Evolutionary conservation across 164 flowering plant genomes (phyloP), one percentile per base, ranked within the genome.

Genomic region (Nymphaea colorata): DNA sequence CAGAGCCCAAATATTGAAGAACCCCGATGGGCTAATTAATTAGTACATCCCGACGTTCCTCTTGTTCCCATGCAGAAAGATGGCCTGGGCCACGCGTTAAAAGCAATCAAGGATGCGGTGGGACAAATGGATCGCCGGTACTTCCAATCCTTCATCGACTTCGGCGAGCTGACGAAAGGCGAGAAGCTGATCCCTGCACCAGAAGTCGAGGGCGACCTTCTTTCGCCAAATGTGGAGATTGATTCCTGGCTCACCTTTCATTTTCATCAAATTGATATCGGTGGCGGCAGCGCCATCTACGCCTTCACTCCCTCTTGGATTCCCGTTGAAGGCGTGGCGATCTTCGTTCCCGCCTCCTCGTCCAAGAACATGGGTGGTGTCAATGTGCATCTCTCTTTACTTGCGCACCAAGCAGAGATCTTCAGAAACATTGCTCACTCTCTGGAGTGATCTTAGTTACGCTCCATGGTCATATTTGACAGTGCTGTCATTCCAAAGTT

Each of bases 171-270:
- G n/a, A 10, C 4, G 25, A 57, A 70, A 59, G 47, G 71, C 14
- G 66, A 47, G 25, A 70, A 67, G 43, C 64, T 69, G 42, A 17
- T 63, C 11, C 43, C 41, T 4, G 8, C 65, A 0, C 45, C 62
- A 1, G 47, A 66, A 5, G 42, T 2, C 66, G 11, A 12, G 2
- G 64, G 61, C 4, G 43, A 70, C 5, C 25, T 47, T 5, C 61
- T 63, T 3, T 70, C 44, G 25, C 76, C 69, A 0, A 55, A 69
- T 16, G 2, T 69, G 61, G 67, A 74, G 4, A 70, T 74, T 2
- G 67, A 74, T 36, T 69, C 67, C 59, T 74, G 67, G 73, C n/a
- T 70, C 44, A 62, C 67, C 6, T 74, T 73, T 55, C 62, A 61
- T 8, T 66, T 74, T 42, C 61, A 62, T n/a, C 65, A 57, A 4